Percentiles rank a stretch among this genome's conserved stretches.
phyloP scores from a whole-genome alignment of 192 early-diverging fungal species.

The Piromyces finnis region DNA sequence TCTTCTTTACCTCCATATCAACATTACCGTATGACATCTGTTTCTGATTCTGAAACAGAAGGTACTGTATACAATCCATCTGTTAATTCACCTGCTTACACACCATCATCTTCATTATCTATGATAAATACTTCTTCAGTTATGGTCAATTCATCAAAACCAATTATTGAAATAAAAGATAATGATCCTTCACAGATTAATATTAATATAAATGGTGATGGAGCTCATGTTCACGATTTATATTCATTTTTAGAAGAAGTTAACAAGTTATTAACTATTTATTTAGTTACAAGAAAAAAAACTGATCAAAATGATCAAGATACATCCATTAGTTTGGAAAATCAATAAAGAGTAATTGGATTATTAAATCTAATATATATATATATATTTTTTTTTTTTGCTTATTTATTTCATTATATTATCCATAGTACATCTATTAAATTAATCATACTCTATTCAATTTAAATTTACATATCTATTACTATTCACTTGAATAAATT shows the following conservation, averaged over 20 bases:
- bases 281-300: neutral
- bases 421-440: too few species aligned
- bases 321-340: too few species aligned
- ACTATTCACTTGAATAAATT: too few species aligned
- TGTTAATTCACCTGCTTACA: neutral
- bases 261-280: neutral
- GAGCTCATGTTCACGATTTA: neutral
- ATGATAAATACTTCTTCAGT: neutral
- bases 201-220: neutral
- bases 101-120: neutral
- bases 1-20: neutral
- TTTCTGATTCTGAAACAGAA: neutral
- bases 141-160: neutral
- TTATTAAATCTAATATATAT: too few species aligned
- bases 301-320: neutral
- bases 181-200: neutral
- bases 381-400: too few species aligned
- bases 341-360: too few species aligned
- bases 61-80: neutral
- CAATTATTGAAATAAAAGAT: neutral
- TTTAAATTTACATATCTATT: too few species aligned
- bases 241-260: neutral
- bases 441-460: too few species aligned
- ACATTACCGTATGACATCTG: neutral
- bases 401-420: too few species aligned